These are phyloP conservation scores for Claviceps purpurea DNA, from an alignment of 2,329 filamentous ascomycete genomes.

Conservation along the genomic window DNA sequence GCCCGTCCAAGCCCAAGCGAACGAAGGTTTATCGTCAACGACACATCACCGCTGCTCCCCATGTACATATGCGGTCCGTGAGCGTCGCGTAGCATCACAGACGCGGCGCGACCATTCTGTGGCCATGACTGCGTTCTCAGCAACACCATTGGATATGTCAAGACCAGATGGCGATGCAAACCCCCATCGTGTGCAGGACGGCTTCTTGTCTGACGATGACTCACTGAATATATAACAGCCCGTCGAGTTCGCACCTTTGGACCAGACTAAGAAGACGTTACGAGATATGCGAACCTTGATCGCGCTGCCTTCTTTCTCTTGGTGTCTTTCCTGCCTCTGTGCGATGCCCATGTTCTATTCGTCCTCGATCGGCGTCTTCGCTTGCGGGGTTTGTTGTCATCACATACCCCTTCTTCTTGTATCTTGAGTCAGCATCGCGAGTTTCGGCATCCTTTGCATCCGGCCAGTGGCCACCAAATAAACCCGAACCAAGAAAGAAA, in stretches of 20 bases:
- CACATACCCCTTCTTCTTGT: neutral
- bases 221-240: constrained; percentile 1
- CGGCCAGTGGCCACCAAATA: neutral
- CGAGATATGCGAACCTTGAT: neutral
- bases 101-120: constrained; percentile 12
- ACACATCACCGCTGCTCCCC: neutral
- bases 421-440: neutral
- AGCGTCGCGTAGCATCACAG: neutral
- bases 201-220: neutral
- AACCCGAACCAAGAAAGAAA: neutral
- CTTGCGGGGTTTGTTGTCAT: no score
- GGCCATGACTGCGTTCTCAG: constrained; percentile 9
- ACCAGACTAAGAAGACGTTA: neutral
- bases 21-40: neutral
- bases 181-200: neutral
- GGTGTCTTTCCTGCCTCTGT: neutral
- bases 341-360: neutral
- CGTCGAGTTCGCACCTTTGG: neutral
- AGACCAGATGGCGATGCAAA: neutral
- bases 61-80: no score
- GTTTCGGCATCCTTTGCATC: neutral
- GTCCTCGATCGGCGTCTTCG: neutral
- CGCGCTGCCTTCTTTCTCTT: neutral
- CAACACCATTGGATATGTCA: neutral
- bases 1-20: constrained; percentile 1